Evolutionary conservation across 176 grass and related monocot genomes (phyloP).

Genomic region (Raddia guianensis): DNA sequence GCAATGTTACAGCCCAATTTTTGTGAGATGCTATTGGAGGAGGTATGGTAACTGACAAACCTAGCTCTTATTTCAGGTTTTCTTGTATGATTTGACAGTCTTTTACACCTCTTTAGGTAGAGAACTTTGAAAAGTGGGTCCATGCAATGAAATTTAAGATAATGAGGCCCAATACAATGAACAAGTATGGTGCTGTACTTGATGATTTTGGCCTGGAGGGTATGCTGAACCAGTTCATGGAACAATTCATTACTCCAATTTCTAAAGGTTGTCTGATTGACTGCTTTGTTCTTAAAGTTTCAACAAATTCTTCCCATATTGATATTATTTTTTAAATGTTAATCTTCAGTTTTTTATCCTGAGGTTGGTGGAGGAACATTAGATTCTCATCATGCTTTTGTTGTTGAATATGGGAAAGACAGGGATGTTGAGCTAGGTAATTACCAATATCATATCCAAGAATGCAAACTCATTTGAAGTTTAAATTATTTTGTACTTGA

Average conservation of each 20-base stretch:
- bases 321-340: slow-evolving; percentile 35
- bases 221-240: slow-evolving; percentile 93
- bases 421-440: slow-evolving; percentile 91
- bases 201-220: slow-evolving; percentile 96
- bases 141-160: slow-evolving; percentile 85
- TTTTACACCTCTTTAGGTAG: slow-evolving; percentile 65
- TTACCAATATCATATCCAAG: slow-evolving; percentile 24
- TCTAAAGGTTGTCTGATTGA: slow-evolving; percentile 65
- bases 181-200: slow-evolving; percentile 95
- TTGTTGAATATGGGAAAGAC: slow-evolving; percentile 95
- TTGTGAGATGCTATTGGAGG: slow-evolving; percentile 85
- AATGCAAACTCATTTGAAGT: slow-evolving; percentile 1
- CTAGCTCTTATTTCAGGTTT: slow-evolving; percentile 27
- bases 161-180: slow-evolving; percentile 99
- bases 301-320: slow-evolving; percentile 29
- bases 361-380: slow-evolving; percentile 87
- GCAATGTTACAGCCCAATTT: slow-evolving; percentile 85
- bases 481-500: slow-evolving; percentile 6
- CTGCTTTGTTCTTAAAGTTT: slow-evolving; percentile 30
- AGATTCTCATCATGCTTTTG: slow-evolving; percentile 95
- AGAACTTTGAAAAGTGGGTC: slow-evolving; percentile 96
- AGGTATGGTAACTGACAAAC: slow-evolving; percentile 50
- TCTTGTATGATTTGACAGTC: slow-evolving; percentile 9
- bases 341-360: slow-evolving; percentile 76
- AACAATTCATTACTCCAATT: slow-evolving; percentile 84